Base-by-base conservation (phyloP, 2,329 filamentous ascomycete species). In the Decorospora gaudefroyi region DNA sequence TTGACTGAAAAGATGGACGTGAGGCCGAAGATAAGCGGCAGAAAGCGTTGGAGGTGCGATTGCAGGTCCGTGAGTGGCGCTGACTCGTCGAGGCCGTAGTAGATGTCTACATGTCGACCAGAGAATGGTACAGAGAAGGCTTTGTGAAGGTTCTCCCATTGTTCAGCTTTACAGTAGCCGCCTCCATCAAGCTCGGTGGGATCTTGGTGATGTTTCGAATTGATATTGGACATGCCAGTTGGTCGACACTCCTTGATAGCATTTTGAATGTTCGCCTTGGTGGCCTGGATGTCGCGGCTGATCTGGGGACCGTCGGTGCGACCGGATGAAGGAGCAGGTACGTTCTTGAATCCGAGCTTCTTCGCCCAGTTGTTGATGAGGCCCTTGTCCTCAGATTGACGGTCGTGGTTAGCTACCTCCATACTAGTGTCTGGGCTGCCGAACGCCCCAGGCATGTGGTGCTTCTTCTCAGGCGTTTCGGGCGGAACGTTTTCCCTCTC, bases 1-100 rank as follows among this genome's bases (percentile, higher is more conserved):
- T 82, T 76, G 16, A 97, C 78, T 2, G 81, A 78, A 68, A 96
- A 97, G 19, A 69, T 61, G 2, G 57, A 55, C 1, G 65, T 65
- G 16, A 70, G 52, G 1, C 62, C 57, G 29, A 69, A 65, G 13
- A 70, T 64, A 26, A 69, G 49, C 0, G 66, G 67, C 0, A 69
- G 50, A 45, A 70, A 70, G n/a, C 49, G 42, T 6, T 47, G 36
- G 1, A 70, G 52, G 4, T 59, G 57, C 3, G 41, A 25, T 11
- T 66, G 58, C 11, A 71, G 39, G 7, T 66, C 65, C 1, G 57
- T 45, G 7, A 61, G 62, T 1, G 51, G 50, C 8, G 62, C 55
- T 9, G 55, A 51, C 34, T 69, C 62, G 17, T 59, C 54, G 16
- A 57, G 57, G 1, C 65, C 67, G 26, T 67, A 68, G 56, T 69